Evolutionary conservation across 768 basidiomycete genomes (phyloP), one percentile per base, ranked within the genome.

Genomic region (Kwoniella sp.): DNA sequence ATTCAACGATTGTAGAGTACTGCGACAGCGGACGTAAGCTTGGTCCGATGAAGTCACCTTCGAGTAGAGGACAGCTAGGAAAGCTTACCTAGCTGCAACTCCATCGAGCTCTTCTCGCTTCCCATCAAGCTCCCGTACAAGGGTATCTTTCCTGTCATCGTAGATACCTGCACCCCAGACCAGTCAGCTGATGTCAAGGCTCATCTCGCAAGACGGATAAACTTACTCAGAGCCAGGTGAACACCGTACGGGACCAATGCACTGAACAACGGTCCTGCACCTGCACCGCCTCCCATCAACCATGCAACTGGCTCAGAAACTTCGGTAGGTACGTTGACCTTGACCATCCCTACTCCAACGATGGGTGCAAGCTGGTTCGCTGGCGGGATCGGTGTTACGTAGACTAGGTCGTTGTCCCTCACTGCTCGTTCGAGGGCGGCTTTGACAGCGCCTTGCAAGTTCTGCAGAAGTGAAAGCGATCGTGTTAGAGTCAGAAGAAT

Each of bases 341-440:
- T 85, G 34, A 88, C 90, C 75, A 97, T 86, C 11, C 85, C 81
- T 1, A 87, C 86, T 38, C 87, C 87, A 30, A 84, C 82, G 55
- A 97, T 87, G 0, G 85, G 76, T 0, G 87, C 82, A 7, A 96
- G 85, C 17, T 88, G 85, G 1, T 89, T 86, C 3, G 86, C 72
- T 0, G 92, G 83, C 0, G 94, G 93, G 0, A 95, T 84, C 61
- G 91, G 89, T 56, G 91, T 85, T 71, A 96, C 92, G 82, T 97
- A 99, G 41, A 99, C 96, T 7, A 96, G 83, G 79, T 95, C 90
- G 78, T 99, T 99, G 79, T 98, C 95, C 31, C 92, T 86, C 68
- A 89, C 86, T 0, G 94, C 91, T 15, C 91, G 86, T 3, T 83
- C 81, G 34, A 90, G 79, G 61, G 87, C 86, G 57, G 85, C 87